phyloP scores from a whole-genome alignment of 2,329 filamentous ascomycete species.

The Eurotiales sp. region DNA sequence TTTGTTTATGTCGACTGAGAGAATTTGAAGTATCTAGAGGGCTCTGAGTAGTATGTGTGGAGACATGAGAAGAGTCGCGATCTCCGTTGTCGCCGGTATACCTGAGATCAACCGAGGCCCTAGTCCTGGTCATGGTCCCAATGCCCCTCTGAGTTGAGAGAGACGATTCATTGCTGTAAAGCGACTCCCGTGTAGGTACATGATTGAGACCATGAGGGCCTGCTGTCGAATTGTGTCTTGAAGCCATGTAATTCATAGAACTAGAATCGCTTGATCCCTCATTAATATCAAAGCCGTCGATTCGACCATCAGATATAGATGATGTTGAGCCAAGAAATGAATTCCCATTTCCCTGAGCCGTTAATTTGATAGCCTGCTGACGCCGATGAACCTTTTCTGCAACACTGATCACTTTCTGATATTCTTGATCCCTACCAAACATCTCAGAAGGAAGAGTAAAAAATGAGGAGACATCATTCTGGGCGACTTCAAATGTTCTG shows the following conservation, averaged over 20 bases:
- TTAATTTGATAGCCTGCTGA: constrained; percentile 46
- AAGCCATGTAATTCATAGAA: constrained; percentile 36
- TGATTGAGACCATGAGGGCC: constrained; percentile 26
- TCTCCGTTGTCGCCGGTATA: constrained; percentile 31
- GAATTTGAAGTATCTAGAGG: constrained; percentile 30
- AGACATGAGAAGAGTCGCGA: constrained; percentile 33
- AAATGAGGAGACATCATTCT: constrained; percentile 86
- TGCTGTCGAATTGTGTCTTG: constrained; percentile 37
- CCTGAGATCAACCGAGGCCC: constrained; percentile 35
- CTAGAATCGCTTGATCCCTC: constrained; percentile 56
- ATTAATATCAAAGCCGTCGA: constrained; percentile 46
- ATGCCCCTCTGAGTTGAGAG: constrained; percentile 29
- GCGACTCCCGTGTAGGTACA: constrained; percentile 32
- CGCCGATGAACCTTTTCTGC: constrained; percentile 72
- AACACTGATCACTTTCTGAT: constrained; percentile 64
- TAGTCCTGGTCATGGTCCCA: constrained; percentile 25
- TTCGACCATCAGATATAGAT: constrained; percentile 49
- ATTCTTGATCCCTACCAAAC: constrained; percentile 74
- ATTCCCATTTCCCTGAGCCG: constrained; percentile 31
- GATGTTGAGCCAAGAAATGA: constrained; percentile 51
- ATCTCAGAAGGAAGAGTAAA: constrained; percentile 80
- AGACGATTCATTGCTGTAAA: constrained; percentile 32
- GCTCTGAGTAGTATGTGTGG: constrained; percentile 22
- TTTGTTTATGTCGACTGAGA: constrained; percentile 37
- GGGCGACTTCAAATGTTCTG: constrained; percentile 69